Conservation (phyloP, 495 filamentous ascomycete genomes). For the Hypoxylon subgilvum region DNA sequence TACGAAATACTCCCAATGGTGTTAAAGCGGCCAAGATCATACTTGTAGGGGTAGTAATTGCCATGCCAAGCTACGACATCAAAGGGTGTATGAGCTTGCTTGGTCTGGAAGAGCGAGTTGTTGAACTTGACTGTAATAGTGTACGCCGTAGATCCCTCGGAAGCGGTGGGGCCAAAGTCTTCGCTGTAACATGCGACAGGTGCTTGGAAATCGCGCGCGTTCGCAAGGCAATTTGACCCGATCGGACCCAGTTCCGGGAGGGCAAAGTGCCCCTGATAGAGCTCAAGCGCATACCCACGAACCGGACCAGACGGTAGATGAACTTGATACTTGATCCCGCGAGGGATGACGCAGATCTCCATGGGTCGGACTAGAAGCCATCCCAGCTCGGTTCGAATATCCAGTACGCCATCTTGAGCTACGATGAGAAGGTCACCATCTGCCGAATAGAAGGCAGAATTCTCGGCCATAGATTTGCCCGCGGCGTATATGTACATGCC, state of each 20-base stretch:
- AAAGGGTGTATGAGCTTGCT: conserved; percentile 76
- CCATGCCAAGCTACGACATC: conserved; percentile 85
- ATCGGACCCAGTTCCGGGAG: conserved; percentile 91
- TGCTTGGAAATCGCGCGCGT: conserved; percentile 85
- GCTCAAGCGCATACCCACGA: conserved; percentile 84
- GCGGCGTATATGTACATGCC: conserved; percentile 85
- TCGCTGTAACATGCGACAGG: conserved; percentile 80
- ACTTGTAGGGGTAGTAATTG: conserved; percentile 82
- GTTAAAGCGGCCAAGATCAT: conserved; percentile 81
- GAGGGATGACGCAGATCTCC: conserved; percentile 87
- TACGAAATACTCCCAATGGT: conserved; percentile 76
- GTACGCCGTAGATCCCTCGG: conserved; percentile 55
- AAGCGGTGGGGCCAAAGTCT: conserved; percentile 48
- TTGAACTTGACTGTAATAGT: conserved; percentile 78
- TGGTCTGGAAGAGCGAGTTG: conserved; percentile 75
- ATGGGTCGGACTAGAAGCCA: conserved; percentile 82
- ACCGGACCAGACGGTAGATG: conserved; percentile 66
- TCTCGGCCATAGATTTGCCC: conserved; percentile 76
- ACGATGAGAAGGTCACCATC: conserved; percentile 91
- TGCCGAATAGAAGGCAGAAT: conserved; percentile 84
- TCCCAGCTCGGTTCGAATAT: conserved; percentile 86
- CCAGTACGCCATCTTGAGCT: conserved; percentile 79
- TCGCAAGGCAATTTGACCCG: conserved; percentile 85
- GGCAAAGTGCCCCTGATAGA: conserved; percentile 83
- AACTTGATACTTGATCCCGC: conserved; percentile 81